Conservation (phyloP, 148 eudicot genomes). For the Suaeda aralocaspica region DNA sequence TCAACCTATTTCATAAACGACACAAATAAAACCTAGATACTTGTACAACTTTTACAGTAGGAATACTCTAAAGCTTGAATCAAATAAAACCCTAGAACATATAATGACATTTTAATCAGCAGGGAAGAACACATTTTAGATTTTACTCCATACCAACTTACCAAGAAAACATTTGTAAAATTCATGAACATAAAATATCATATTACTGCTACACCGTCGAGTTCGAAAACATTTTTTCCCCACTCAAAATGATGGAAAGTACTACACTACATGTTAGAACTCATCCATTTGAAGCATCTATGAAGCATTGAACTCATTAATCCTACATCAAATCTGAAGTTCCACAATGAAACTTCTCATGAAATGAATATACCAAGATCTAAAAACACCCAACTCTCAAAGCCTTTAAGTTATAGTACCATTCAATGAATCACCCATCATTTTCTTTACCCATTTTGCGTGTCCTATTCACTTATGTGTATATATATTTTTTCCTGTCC, state of each 20-base stretch:
- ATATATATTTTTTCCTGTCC: background rate
- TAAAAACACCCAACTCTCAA: slow-evolving; percentile 12
- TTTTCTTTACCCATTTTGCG: slow-evolving; percentile 15
- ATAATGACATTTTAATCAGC: too few species aligned
- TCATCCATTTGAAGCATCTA: slow-evolving; percentile 7
- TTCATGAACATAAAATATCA: slow-evolving; percentile 2
- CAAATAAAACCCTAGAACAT: too few species aligned
- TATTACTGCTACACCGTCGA: slow-evolving; percentile 17
- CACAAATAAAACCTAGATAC: too few species aligned
- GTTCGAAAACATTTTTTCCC: slow-evolving; percentile 3
- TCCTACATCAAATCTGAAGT: slow-evolving; percentile 9
- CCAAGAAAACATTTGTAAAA: too few species aligned
- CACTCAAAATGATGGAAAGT: slow-evolving; percentile 10
- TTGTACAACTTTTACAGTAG: too few species aligned
- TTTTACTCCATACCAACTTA: too few species aligned
- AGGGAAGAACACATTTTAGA: too few species aligned
- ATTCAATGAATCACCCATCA: slow-evolving; percentile 4
- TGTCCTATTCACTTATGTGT: slow-evolving; percentile 19
- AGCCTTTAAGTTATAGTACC: slow-evolving; percentile 16
- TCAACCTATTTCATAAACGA: too few species aligned
- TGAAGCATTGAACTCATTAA: slow-evolving; percentile 12
- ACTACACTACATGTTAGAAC: slow-evolving; percentile 23
- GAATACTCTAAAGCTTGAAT: too few species aligned
- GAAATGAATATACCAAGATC: slow-evolving; percentile 8
- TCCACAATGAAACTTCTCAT: slow-evolving; percentile 11